Evolutionary conservation across 129 eudicot species (phyloP).

Genomic region (Apium graveolens): DNA sequence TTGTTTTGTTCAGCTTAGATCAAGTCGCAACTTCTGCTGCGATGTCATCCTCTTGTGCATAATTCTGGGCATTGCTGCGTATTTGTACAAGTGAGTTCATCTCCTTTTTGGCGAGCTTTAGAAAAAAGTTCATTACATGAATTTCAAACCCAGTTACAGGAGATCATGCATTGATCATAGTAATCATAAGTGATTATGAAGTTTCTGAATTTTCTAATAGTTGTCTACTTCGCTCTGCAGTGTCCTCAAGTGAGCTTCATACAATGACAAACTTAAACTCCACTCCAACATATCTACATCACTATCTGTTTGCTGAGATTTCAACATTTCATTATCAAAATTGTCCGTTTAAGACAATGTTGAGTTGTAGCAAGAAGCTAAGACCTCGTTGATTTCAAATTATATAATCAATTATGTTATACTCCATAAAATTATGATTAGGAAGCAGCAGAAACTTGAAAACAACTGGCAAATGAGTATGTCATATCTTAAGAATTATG

Average conservation of each 20-base stretch:
- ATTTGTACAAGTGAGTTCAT: constrained; percentile 56
- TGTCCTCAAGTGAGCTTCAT: constrained; percentile 23
- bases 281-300: background rate
- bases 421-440: no score
- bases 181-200: background rate
- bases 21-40: constrained; percentile 64
- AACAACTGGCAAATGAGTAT: background rate
- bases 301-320: background rate
- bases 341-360: background rate
- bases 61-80: constrained; percentile 64
- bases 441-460: background rate
- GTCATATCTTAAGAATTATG: background rate
- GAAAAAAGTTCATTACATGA: no score
- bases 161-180: no score
- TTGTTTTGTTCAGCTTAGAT: constrained; percentile 38
- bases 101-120: background rate
- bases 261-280: background rate
- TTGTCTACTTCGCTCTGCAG: constrained; percentile 17
- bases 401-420: no score
- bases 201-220: background rate
- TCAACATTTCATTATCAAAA: background rate
- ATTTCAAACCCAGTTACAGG: no score
- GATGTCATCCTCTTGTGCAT: constrained; percentile 59
- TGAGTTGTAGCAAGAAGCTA: background rate
- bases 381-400: background rate